A percentile compares a stretch with the other conserved stretches of the same genome.
Evolutionary conservation across 2,329 filamentous ascomycete species (phyloP).

Genomic region (Seiridium unicorne): DNA sequence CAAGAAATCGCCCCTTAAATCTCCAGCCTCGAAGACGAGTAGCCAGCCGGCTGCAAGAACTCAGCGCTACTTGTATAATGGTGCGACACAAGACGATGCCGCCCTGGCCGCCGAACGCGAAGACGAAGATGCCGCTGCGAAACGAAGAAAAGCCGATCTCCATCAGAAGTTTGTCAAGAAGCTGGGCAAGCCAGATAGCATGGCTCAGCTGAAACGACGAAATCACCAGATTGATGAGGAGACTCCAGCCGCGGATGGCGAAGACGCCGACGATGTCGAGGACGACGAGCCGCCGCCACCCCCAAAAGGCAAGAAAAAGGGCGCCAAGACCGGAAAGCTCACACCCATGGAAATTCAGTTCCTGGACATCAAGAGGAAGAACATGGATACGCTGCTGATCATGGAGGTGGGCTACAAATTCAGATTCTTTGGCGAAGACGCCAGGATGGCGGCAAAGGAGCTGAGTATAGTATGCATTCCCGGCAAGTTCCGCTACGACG

Average conservation of each 20-base stretch:
- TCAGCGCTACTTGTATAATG: constrained; percentile 51
- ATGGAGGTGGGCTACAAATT: constrained; percentile 99
- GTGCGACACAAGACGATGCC: constrained; percentile 36
- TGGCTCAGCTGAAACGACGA: constrained; percentile 64
- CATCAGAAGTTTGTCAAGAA: constrained; percentile 88
- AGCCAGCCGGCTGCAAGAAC: constrained; percentile 39
- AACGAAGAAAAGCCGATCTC: constrained; percentile 64
- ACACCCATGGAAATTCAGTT: constrained; percentile 95
- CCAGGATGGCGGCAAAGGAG: constrained; percentile 82
- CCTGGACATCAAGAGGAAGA: constrained; percentile 87
- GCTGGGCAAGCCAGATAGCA: constrained; percentile 80
- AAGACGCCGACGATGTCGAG: constrained; percentile 56
- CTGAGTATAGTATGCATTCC: constrained; percentile 95
- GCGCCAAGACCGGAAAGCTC: constrained; percentile 70
- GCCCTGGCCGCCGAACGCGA: constrained; percentile 36
- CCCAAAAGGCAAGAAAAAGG: constrained; percentile 63
- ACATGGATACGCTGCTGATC: constrained; percentile 86
- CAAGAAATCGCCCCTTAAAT: constrained; percentile 35
- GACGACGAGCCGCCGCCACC: constrained; percentile 50
- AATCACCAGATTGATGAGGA: constrained; percentile 55
- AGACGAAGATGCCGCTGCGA: constrained; percentile 49
- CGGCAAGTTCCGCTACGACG: constrained; percentile 90
- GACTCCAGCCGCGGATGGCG: constrained; percentile 43
- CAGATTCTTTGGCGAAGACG: constrained; percentile 94
- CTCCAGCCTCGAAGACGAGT: constrained; percentile 15